phyloP scores from a whole-genome alignment of 495 filamentous ascomycete genomes.

The Penicillium argentinense region DNA sequence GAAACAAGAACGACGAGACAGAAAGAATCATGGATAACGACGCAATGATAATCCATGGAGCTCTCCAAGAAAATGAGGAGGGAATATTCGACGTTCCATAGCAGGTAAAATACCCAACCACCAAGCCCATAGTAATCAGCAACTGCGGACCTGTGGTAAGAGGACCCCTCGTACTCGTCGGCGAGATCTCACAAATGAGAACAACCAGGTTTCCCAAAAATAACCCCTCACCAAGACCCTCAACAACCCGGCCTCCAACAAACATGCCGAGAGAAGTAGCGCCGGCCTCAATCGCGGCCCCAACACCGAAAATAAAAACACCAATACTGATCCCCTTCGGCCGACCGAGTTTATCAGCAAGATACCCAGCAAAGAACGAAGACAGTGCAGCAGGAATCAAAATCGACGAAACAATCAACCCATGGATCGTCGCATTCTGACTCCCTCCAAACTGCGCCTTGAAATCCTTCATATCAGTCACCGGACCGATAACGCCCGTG shows the following conservation, averaged over 20 bases:
- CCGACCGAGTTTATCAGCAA: slow-evolving; percentile 61
- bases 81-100: slow-evolving; percentile 53
- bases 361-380: slow-evolving; percentile 60
- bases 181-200: slow-evolving; percentile 62
- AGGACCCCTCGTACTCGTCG: slow-evolving; percentile 48
- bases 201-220: slow-evolving; percentile 58
- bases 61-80: slow-evolving; percentile 57
- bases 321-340: slow-evolving; percentile 53
- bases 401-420: slow-evolving; percentile 63
- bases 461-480: slow-evolving; percentile 62
- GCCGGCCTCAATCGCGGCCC: slow-evolving; percentile 50
- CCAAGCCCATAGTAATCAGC: slow-evolving; percentile 50
- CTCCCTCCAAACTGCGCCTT: slow-evolving; percentile 45
- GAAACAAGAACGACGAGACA: slow-evolving; percentile 32
- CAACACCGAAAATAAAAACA: slow-evolving; percentile 52
- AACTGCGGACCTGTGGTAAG: slow-evolving; percentile 58
- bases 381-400: slow-evolving; percentile 61
- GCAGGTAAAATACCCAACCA: slow-evolving; percentile 60
- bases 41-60: slow-evolving; percentile 51
- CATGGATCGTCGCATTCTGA: slow-evolving; percentile 55
- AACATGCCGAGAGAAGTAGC: slow-evolving; percentile 53
- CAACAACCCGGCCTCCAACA: slow-evolving; percentile 52
- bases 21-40: slow-evolving; percentile 40
- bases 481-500: slow-evolving; percentile 62
- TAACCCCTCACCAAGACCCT: slow-evolving; percentile 60